These are phyloP conservation scores for Acrasis kona DNA, from an alignment of 78 protist species.

Conservation along the genomic window DNA sequence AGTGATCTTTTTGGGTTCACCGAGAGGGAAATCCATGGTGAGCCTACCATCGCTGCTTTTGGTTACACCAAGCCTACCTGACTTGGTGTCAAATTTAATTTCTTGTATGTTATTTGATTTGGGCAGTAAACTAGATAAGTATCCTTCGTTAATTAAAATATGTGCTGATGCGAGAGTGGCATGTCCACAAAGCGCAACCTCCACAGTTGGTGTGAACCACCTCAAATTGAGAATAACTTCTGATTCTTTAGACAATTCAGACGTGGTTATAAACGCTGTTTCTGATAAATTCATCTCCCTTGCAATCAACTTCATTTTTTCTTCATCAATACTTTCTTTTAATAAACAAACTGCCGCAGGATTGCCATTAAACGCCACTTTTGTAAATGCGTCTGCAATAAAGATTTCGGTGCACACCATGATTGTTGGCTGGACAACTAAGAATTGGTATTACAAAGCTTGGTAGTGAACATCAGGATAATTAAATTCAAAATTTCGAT, in stretches of 20 bases:
- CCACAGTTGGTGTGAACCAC: constrained; percentile 8
- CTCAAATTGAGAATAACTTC: not conserved
- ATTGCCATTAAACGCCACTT: constrained; percentile 11
- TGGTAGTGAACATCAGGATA: no score
- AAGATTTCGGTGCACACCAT: no score
- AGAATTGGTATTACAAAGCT: no score
- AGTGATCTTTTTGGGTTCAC: not conserved
- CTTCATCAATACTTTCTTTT: not conserved
- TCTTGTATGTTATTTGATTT: not conserved
- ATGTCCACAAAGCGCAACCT: constrained; percentile 10
- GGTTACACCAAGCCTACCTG: not conserved
- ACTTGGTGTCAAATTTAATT: not conserved
- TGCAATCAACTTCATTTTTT: not conserved
- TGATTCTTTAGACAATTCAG: no score
- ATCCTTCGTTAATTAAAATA: not conserved
- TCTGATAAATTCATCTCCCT: constrained; percentile 16
- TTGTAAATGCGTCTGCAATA: constrained; percentile 6
- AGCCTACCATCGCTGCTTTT: not conserved
- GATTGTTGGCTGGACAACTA: no score
- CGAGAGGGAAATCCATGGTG: not conserved
- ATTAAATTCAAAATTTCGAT: no score
- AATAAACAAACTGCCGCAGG: constrained; percentile 15
- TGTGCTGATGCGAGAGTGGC: constrained; percentile 11
- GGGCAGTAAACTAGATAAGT: not conserved
- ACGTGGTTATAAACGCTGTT: constrained; percentile 1